Base-by-base conservation (phyloP, 768 basidiomycete genomes). In the Boletus subcaerulescens region DNA sequence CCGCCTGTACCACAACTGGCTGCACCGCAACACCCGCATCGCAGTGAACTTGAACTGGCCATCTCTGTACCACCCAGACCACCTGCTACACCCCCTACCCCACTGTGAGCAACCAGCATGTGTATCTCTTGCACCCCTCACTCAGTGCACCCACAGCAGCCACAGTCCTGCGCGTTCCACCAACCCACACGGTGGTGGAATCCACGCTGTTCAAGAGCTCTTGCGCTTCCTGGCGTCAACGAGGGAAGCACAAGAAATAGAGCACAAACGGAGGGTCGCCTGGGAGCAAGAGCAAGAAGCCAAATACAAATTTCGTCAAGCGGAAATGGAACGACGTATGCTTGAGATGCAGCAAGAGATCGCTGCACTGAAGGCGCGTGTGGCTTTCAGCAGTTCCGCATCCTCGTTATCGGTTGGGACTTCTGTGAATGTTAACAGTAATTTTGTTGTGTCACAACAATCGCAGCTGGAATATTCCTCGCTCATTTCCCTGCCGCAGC, bases 231-330 rank as follows among this genome's bases (percentile, higher is more conserved):
- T 87, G 8, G 67, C 76, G n/a, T 75, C 79, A 1, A 83, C 82
- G 1, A 77, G 76, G 58, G 80, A 87, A 32, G 80, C 82, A 0
- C 81, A 84, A 43, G 84, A 86, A 48, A 75, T 72, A 17, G 89
- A 90, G 58, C 72, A 75, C 38, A 80, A 74, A 58, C 77, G 89
- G 18, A 75, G 87, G 45, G 51, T 77, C 9, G 79, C 74, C 36
- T 90, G 89, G 87, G 89, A 91, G 61, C 75, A 79, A 59, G 83
- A 85, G 53, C 84, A 87, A 57, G 89, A 89, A 71, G 77, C 77
- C 11, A 85, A 77, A 61, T 77, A 75, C 48, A 60, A 69, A 14
- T 79, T 82, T 58, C 69, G 75, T 44, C 80, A 86, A 55, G 80
- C 78, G 26, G 82, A 86, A 63, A 79, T 81, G 74, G 83, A 87